Evolutionary conservation across 2,329 filamentous ascomycete species (phyloP).

Genomic region (Grosmannia huntii): DNA sequence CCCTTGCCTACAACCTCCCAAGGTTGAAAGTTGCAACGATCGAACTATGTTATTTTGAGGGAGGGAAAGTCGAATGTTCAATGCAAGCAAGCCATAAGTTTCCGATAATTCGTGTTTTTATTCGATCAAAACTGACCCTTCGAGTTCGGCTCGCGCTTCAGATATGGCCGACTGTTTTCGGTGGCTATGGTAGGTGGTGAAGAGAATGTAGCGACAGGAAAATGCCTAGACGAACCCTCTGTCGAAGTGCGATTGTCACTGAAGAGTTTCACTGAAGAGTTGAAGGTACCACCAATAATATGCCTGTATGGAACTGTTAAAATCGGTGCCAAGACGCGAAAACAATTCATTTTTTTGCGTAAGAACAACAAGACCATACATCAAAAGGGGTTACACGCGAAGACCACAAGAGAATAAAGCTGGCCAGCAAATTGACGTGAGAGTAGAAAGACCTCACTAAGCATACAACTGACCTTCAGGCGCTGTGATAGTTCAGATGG

Average conservation of each 20-base stretch:
- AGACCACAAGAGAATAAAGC: too few relatives aligned
- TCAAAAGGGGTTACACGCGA: too few relatives aligned
- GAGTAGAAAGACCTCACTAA: background rate
- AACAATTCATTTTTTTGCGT: too few relatives aligned
- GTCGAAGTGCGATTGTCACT: background rate
- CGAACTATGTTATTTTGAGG: slow-evolving; percentile 8
- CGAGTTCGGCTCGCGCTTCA: background rate
- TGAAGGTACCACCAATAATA: background rate
- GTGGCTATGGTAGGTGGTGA: too few relatives aligned
- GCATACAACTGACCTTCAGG: background rate
- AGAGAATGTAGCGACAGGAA: background rate
- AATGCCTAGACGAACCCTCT: background rate
- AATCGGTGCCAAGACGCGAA: too few relatives aligned
- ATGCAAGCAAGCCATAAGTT: slow-evolving; percentile 21
- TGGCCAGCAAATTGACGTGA: background rate
- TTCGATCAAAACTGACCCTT: background rate
- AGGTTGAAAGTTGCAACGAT: slow-evolving; percentile 23
- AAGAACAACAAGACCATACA: too few relatives aligned
- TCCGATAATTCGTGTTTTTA: slow-evolving; percentile 12
- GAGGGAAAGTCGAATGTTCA: background rate
- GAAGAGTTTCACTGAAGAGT: background rate
- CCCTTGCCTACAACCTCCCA: slow-evolving; percentile 18
- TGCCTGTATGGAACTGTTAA: too few relatives aligned
- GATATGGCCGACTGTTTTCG: too few relatives aligned
- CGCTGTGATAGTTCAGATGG: background rate